Evolutionary conservation across 495 filamentous ascomycete species (phyloP).

Genomic region (Podospora bellae-mahoneyi): DNA sequence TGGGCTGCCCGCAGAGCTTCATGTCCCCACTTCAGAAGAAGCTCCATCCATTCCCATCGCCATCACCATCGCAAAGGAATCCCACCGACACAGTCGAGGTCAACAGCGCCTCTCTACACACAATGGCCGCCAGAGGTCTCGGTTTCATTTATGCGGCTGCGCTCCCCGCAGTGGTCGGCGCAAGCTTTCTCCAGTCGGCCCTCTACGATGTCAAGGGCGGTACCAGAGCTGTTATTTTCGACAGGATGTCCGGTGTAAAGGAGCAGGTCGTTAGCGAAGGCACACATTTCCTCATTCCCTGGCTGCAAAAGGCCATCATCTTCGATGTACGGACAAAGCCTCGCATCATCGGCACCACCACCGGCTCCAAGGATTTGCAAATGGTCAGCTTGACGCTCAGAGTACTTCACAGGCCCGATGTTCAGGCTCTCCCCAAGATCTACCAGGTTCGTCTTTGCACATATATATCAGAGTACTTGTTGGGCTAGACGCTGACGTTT

Average conservation of each 20-base stretch:
- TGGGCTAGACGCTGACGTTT: not conserved
- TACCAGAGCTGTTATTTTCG: slow-evolving; percentile 95
- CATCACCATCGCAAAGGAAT: slow-evolving; percentile 6
- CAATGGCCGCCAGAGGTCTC: slow-evolving; percentile 56
- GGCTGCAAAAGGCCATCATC: slow-evolving; percentile 91
- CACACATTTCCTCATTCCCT: slow-evolving; percentile 94
- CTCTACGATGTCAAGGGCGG: slow-evolving; percentile 98
- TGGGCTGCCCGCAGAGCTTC: not conserved
- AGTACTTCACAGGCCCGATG: slow-evolving; percentile 92
- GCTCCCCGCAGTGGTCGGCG: slow-evolving; percentile 64
- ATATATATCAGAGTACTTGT: slow-evolving; percentile 46
- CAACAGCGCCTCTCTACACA: slow-evolving; percentile 13
- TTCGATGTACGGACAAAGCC: slow-evolving; percentile 99
- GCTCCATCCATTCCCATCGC: slow-evolving; percentile 25
- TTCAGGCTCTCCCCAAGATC: slow-evolving; percentile 88
- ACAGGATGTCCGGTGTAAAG: slow-evolving; percentile 86
- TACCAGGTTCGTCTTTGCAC: slow-evolving; percentile 71
- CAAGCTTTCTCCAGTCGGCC: slow-evolving; percentile 62
- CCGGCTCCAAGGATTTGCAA: slow-evolving; percentile 97
- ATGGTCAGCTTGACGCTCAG: slow-evolving; percentile 98
- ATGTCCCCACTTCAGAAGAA: slow-evolving; percentile 22
- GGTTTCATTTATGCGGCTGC: slow-evolving; percentile 64
- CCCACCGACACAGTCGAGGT: slow-evolving; percentile 15
- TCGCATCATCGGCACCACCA: slow-evolving; percentile 95
- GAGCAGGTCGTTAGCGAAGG: slow-evolving; percentile 91